Percentiles rank a stretch among this genome's conserved stretches.
Evolutionary conservation across 2,329 filamentous ascomycete genomes (phyloP).

Genomic region (Aspergillus tubingensis): DNA sequence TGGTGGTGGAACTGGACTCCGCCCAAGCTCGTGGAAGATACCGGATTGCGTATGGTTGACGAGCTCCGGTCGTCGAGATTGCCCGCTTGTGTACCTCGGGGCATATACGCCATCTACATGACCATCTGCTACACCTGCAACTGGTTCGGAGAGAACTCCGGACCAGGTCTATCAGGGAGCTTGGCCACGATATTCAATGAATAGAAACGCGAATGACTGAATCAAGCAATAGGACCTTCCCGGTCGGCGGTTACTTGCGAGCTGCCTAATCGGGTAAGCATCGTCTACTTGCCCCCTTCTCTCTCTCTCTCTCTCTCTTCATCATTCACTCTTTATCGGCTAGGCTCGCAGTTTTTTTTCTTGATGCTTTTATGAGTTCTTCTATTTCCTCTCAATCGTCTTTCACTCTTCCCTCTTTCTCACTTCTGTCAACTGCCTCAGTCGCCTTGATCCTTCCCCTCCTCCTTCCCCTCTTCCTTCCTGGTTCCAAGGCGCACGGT

Average conservation of each 20-base stretch:
- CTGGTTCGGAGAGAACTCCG: background rate
- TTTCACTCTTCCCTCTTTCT: slow-evolving; percentile 1
- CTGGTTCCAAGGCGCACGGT: background rate
- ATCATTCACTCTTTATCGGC: background rate
- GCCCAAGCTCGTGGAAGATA: slow-evolving; percentile 23
- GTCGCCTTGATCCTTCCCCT: no score
- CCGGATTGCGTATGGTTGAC: slow-evolving; percentile 22
- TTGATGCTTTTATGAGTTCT: background rate
- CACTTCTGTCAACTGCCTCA: background rate
- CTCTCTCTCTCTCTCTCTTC: slow-evolving; percentile 1
- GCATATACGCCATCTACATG: background rate
- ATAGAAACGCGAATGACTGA: background rate
- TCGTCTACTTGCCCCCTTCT: slow-evolving; percentile 4
- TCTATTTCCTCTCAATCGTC: background rate
- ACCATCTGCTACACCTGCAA: background rate
- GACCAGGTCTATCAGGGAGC: background rate
- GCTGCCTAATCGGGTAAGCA: slow-evolving; percentile 19
- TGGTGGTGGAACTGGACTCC: slow-evolving; percentile 6
- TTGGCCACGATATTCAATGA: background rate
- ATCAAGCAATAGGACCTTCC: background rate
- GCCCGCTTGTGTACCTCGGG: background rate
- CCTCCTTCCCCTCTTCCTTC: background rate
- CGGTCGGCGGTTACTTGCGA: slow-evolving; percentile 8
- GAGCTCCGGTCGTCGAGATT: slow-evolving; percentile 14
- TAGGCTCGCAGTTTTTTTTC: background rate